A percentile compares a stretch with the other conserved stretches of the same genome.
These are phyloP conservation scores for Plasmodium blacklocki DNA, from an alignment of 169 alveolate genomes.

Conservation along the genomic window DNA sequence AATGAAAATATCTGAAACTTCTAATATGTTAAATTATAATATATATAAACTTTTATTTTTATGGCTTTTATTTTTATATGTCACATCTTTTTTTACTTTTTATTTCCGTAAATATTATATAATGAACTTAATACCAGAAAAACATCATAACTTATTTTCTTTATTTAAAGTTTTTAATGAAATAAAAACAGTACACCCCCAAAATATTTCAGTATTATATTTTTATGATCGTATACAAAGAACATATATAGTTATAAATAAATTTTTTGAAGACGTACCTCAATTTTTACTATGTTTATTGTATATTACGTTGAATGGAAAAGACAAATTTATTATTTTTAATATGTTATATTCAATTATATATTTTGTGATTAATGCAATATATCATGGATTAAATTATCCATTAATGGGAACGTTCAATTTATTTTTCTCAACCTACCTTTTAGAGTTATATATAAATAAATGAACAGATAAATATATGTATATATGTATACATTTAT, in stretches of 20 bases:
- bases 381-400: constrained; percentile 2
- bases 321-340: constrained; percentile 18
- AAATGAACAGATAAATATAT: neutral
- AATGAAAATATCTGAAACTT: neutral
- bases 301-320: constrained; percentile 16
- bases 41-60: constrained; percentile 1
- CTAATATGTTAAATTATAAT: neutral
- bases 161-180: constrained; percentile 32
- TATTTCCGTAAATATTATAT: constrained; percentile 37
- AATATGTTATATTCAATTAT: constrained; percentile 11
- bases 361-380: neutral
- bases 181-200: neutral
- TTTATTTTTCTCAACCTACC: constrained; percentile 7
- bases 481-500: neutral
- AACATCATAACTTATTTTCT: constrained; percentile 31
- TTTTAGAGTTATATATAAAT: constrained; percentile 7
- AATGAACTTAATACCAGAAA: constrained; percentile 17
- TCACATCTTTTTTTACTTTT: constrained; percentile 32
- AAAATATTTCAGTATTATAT: constrained; percentile 1
- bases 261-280: constrained; percentile 59
- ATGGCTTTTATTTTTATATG: constrained; percentile 28
- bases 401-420: neutral
- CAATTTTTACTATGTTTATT: constrained; percentile 33
- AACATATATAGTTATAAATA: constrained; percentile 33
- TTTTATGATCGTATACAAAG: constrained; percentile 30